These are phyloP conservation scores for Nakazawaea ambrosiae DNA, from an alignment of 805 yeast species.

Conservation along the genomic window DNA sequence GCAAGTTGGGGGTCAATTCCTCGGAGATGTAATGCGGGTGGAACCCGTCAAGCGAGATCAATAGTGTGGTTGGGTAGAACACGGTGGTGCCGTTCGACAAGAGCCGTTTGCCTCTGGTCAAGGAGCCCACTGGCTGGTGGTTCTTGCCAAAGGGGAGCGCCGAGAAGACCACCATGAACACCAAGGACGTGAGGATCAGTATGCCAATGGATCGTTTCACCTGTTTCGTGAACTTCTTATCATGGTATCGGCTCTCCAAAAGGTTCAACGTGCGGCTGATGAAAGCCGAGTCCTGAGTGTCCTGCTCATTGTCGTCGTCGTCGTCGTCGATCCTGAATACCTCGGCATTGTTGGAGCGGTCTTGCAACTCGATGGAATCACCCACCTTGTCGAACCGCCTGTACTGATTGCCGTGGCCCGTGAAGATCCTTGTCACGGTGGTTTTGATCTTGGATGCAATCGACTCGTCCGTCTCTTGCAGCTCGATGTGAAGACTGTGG, in stretches of 20 bases:
- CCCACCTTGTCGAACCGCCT: background rate
- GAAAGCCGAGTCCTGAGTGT: background rate
- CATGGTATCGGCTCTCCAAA: too few species aligned
- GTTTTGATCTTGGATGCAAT: slow-evolving; percentile 1
- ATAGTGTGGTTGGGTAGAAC: slow-evolving; percentile 72
- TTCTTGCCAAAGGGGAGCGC: background rate
- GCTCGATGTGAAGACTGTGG: slow-evolving; percentile 13
- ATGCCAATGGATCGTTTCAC: too few species aligned
- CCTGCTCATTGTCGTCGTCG: slow-evolving; percentile 1
- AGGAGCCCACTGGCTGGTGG: background rate
- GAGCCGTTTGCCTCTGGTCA: slow-evolving; percentile 4
- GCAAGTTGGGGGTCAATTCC: slow-evolving; percentile 63
- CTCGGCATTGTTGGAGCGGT: slow-evolving; percentile 14
- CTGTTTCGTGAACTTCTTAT: too few species aligned
- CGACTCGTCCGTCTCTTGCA: slow-evolving; percentile 6
- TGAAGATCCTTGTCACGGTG: background rate
- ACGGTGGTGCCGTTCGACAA: slow-evolving; percentile 55
- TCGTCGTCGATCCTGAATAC: slow-evolving; percentile 15
- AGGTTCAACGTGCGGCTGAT: background rate
- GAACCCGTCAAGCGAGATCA: slow-evolving; percentile 82
- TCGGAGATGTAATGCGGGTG: slow-evolving; percentile 80
- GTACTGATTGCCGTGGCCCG: background rate
- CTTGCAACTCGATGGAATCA: slow-evolving; percentile 19
- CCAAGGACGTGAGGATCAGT: background rate
- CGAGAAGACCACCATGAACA: background rate